Conservation (phyloP, 768 basidiomycete genomes). For the Clitopilus hobsonii region DNA sequence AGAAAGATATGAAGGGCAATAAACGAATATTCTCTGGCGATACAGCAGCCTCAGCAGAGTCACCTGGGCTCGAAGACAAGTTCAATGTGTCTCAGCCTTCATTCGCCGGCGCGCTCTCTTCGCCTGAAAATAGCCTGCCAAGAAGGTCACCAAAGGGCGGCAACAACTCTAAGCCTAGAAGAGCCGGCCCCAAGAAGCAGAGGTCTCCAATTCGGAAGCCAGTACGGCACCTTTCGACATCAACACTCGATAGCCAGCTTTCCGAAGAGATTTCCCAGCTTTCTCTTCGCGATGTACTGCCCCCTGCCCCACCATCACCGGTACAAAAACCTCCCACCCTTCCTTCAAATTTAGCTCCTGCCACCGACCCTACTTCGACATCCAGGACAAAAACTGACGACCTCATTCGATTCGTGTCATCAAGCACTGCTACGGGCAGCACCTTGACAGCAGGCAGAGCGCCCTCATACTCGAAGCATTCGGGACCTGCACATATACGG, state of each 20-base stretch:
- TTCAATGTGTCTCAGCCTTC: constrained; percentile 3
- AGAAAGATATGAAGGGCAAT: constrained; percentile 68
- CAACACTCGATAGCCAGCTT: constrained; percentile 35
- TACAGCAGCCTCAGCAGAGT: constrained; percentile 45
- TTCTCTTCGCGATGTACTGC: constrained; percentile 31
- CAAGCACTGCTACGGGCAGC: constrained; percentile 78
- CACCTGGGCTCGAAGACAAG: constrained; percentile 9
- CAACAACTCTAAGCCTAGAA: neutral
- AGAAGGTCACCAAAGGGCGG: constrained; percentile 29
- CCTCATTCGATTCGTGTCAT: constrained; percentile 85
- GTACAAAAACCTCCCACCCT: constrained; percentile 17
- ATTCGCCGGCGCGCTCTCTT: constrained; percentile 1
- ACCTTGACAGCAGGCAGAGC: constrained; percentile 69
- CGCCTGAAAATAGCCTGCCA: constrained; percentile 29
- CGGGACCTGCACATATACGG: constrained; percentile 73
- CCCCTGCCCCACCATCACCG: constrained; percentile 6
- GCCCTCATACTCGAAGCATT: constrained; percentile 81
- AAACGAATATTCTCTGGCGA: constrained; percentile 72
- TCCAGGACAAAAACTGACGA: constrained; percentile 57
- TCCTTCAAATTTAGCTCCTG: constrained; percentile 24
- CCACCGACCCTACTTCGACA: constrained; percentile 49
- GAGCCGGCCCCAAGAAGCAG: neutral
- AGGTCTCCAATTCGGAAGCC: constrained; percentile 27
- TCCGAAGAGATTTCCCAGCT: constrained; percentile 37
- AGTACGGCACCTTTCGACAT: constrained; percentile 28